phyloP scores from a whole-genome alignment of 768 basidiomycete species.

The Stropharia rugosoannulata region DNA sequence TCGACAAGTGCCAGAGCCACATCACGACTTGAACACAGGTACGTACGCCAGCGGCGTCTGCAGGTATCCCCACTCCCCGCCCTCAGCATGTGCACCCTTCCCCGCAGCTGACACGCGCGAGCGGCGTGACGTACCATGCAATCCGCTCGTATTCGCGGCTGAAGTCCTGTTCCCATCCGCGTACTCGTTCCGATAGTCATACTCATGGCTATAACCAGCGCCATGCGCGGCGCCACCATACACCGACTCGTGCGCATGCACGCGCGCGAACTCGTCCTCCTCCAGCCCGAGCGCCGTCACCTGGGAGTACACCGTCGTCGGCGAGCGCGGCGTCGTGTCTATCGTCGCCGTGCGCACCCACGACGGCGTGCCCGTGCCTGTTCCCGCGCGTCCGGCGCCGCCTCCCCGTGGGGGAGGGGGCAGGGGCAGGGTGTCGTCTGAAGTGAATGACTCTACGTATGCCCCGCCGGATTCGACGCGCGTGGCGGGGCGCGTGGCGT shows the following conservation, averaged over 20 bases:
- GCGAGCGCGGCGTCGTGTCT: neutral
- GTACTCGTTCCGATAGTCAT: neutral
- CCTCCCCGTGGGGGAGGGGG: neutral
- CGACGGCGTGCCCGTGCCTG: neutral
- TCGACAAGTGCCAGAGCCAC: too few species aligned
- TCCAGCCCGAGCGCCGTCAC: neutral
- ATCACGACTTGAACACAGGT: slow-evolving; percentile 1
- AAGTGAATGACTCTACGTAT: too few species aligned
- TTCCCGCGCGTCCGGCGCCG: neutral
- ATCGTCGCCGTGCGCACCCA: neutral
- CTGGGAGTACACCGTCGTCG: neutral
- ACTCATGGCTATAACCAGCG: too few species aligned
- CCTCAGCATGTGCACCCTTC: neutral
- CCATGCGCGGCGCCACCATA: neutral
- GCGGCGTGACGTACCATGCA: neutral
- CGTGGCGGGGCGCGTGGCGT: neutral
- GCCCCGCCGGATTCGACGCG: too few species aligned
- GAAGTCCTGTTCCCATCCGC: neutral
- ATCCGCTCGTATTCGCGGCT: neutral
- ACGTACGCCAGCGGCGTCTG: slow-evolving; percentile 4
- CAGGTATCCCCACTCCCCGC: neutral
- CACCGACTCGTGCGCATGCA: neutral
- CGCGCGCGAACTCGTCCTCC: neutral
- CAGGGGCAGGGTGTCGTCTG: too few species aligned
- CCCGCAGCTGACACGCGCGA: neutral